These are phyloP conservation scores for Epichloe baconii DNA, from an alignment of 2,329 filamentous ascomycete genomes.

Conservation along the genomic window DNA sequence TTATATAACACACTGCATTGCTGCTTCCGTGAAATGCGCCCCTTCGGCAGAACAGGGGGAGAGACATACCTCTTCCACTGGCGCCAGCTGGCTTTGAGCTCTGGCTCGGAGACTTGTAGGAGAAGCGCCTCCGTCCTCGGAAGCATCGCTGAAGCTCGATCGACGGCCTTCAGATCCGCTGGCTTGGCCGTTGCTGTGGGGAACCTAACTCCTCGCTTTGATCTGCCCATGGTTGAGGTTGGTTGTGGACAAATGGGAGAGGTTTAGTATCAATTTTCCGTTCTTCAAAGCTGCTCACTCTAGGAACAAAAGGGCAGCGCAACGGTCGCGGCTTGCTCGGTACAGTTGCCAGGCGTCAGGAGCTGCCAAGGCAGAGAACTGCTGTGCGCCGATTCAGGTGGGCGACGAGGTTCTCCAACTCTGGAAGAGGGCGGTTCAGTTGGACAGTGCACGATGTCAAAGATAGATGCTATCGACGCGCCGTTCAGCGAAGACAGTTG, in stretches of 20 bases:
- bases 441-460: background rate
- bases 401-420: too few species aligned
- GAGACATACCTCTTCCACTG: conserved; percentile 23
- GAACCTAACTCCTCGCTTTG: conserved; percentile 41
- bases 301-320: background rate
- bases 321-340: background rate
- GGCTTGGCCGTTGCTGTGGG: conserved; percentile 32
- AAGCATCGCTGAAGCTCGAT: conserved; percentile 59
- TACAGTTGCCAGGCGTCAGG: background rate
- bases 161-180: conserved; percentile 41
- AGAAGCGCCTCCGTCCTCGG: conserved; percentile 36
- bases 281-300: too few species aligned
- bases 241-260: background rate
- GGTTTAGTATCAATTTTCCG: background rate
- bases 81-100: conserved; percentile 16
- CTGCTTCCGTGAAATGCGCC: background rate
- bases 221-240: conserved; percentile 19
- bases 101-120: conserved; percentile 17
- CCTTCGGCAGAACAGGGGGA: too few species aligned
- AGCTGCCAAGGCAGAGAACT: background rate
- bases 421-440: too few species aligned
- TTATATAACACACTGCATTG: background rate
- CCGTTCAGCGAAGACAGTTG: background rate
- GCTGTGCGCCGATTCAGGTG: background rate
- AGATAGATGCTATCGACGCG: background rate